Evolutionary conservation across 1,284 basidiomycete genomes (phyloP), one percentile per base, ranked within the genome.

Genomic region (Peniophora sp.): DNA sequence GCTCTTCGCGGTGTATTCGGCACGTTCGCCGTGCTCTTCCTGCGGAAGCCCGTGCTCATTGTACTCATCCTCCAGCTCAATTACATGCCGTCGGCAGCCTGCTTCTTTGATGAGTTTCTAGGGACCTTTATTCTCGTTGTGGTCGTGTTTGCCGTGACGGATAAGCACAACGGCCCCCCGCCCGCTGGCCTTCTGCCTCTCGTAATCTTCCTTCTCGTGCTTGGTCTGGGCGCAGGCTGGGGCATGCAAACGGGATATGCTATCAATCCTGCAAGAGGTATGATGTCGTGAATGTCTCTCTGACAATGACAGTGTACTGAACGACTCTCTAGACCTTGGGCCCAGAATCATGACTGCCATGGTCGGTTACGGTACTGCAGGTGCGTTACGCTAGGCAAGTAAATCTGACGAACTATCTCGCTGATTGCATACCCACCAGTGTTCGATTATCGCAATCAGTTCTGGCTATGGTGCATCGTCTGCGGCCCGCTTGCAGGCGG

Each of bases 381-480:
- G 72, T 70, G 53, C 38, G 62, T 35, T 46, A 17, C 41, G 19
- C 17, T 17, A n/a, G 9, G 14, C 46, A 20, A 23, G 39, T 12
- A 19, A 19, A 43, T 41, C 16, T 32, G 6, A 34, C 12, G 12
- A 27, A 22, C 17, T 27, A 32, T 5, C 39, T 41, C 39, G 25
- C 22, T 54, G 19, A 45, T 45, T 35, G 47, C 34, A 35, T 20
- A 17, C 25, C 20, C 32, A n/a, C 24, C 44, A 73, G 73, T 76
- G 3, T 75, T 73, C 59, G 61, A 68, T 20, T 76, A 69, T 56
- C 67, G 74, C 47, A 75, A 71, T 58, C 82, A 84, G 54, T 90
- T 88, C 60, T 90, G 85, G 85, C 55, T 87, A 11, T 90, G 87
- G 87, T 84, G 81, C 57, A 78, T 83, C 6, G 56, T 82, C 10